A percentile compares a stretch with the other conserved stretches of the same genome.
Evolutionary conservation across 176 grass and related monocot genomes (phyloP).

Genomic region (Avena insularis): DNA sequence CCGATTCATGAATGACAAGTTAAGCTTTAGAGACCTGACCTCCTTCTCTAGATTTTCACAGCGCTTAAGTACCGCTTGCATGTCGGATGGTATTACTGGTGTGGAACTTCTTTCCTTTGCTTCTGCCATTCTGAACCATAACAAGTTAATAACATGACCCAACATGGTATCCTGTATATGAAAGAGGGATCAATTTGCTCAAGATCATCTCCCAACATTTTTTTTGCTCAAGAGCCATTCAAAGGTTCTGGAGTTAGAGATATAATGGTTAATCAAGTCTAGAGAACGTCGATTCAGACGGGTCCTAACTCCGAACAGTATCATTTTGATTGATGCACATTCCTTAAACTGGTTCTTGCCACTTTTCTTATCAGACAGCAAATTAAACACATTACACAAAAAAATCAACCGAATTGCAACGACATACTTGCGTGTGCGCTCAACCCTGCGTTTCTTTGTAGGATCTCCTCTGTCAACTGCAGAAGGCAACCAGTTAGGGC

Average conservation of each 20-base stretch:
- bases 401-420: neutral
- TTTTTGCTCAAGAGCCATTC: slow-evolving; percentile 3
- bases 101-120: slow-evolving; percentile 73
- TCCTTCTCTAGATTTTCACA: slow-evolving; percentile 80
- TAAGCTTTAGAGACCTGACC: slow-evolving; percentile 78
- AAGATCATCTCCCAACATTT: neutral
- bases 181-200: neutral
- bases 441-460: slow-evolving; percentile 79
- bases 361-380: neutral
- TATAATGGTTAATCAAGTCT: neutral
- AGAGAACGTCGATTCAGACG: neutral
- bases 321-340: neutral
- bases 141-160: neutral
- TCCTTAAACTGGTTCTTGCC: neutral
- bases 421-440: slow-evolving; percentile 77
- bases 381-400: neutral
- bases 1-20: slow-evolving; percentile 83
- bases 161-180: neutral
- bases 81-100: slow-evolving; percentile 66
- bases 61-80: slow-evolving; percentile 67
- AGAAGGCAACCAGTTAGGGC: slow-evolving; percentile 36
- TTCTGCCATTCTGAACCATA: slow-evolving; percentile 76
- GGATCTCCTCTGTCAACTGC: slow-evolving; percentile 73
- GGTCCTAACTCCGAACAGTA: neutral
- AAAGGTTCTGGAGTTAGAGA: neutral